These are phyloP conservation scores for Bonia amplexicaulis DNA, from an alignment of 176 grass and related monocot species.

Conservation along the genomic window DNA sequence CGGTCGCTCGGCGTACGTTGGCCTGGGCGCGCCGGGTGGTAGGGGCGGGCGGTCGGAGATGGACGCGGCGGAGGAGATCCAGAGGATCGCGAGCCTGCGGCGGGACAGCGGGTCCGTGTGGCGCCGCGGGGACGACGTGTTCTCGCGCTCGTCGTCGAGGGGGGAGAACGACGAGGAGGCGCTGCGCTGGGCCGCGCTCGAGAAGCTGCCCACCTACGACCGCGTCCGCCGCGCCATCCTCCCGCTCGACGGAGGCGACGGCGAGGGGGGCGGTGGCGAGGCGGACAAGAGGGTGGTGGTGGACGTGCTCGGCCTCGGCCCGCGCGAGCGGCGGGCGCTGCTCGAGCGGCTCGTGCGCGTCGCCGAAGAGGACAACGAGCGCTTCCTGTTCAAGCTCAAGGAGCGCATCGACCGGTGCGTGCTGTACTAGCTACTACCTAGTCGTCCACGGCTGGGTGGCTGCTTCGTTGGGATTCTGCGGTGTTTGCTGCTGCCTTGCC, in stretches of 20 bases:
- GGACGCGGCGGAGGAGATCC: conserved; percentile 40
- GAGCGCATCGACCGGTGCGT: conserved; percentile 66
- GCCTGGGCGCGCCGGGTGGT: no score
- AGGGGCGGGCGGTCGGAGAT: neutral
- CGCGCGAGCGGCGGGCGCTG: conserved; percentile 47
- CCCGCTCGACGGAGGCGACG: no score
- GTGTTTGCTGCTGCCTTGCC: no score
- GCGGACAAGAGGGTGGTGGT: conserved; percentile 42
- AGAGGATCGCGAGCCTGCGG: conserved; percentile 45
- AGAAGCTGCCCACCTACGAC: conserved; percentile 77
- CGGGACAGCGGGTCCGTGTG: conserved; percentile 51
- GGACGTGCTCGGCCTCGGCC: conserved; percentile 49
- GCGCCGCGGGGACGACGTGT: conserved; percentile 52
- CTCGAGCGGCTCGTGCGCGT: conserved; percentile 65
- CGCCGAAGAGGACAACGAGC: conserved; percentile 73
- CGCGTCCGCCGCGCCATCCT: conserved; percentile 60
- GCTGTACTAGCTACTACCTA: no score
- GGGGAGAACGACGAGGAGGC: conserved; percentile 93
- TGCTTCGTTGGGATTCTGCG: no score
- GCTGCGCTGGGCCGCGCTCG: conserved; percentile 87
- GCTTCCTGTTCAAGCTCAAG: conserved; percentile 70
- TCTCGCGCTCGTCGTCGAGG: conserved; percentile 62
- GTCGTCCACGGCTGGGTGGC: no score
- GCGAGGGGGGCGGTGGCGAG: conserved; percentile 17
- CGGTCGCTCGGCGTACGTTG: no score